Percentiles rank a stretch among this genome's conserved stretches.
These are phyloP conservation scores for Citrus trifoliata DNA, from an alignment of 345 rosid genomes.

Conservation along the genomic window DNA sequence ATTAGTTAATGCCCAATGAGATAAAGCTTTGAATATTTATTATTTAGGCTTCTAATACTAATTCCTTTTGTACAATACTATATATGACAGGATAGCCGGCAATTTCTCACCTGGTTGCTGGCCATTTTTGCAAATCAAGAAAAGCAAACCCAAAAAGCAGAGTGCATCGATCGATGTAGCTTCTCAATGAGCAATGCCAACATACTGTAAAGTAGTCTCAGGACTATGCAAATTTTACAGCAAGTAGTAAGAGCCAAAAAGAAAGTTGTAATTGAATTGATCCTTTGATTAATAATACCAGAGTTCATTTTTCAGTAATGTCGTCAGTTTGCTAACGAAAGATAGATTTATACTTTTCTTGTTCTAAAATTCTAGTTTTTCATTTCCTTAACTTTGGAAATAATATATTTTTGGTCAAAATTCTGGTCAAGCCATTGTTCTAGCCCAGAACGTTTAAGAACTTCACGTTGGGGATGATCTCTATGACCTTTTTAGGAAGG, in stretches of 20 bases:
- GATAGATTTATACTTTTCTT: no score
- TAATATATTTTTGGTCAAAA: no score
- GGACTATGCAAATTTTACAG: background rate
- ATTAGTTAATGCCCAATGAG: background rate
- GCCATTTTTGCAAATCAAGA: conserved; percentile 24
- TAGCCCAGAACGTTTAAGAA: no score
- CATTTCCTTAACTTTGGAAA: no score
- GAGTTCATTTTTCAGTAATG: background rate
- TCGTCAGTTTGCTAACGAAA: background rate
- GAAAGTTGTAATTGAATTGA: background rate
- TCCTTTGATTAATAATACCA: background rate
- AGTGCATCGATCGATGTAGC: conserved; percentile 9
- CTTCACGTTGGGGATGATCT: no score
- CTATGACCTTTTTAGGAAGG: no score
- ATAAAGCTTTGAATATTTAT: no score
- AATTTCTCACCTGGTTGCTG: conserved; percentile 31
- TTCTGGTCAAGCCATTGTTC: no score
- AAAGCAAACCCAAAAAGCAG: conserved; percentile 5
- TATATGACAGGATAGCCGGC: conserved; percentile 9
- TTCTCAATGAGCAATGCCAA: conserved; percentile 8
- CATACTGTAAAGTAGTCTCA: no score
- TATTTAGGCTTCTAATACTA: background rate
- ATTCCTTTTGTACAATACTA: background rate
- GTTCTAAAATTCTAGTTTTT: no score
- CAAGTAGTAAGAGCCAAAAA: background rate